Base-by-base conservation (phyloP, 768 basidiomycete species). In the Macrocybe gigantea region DNA sequence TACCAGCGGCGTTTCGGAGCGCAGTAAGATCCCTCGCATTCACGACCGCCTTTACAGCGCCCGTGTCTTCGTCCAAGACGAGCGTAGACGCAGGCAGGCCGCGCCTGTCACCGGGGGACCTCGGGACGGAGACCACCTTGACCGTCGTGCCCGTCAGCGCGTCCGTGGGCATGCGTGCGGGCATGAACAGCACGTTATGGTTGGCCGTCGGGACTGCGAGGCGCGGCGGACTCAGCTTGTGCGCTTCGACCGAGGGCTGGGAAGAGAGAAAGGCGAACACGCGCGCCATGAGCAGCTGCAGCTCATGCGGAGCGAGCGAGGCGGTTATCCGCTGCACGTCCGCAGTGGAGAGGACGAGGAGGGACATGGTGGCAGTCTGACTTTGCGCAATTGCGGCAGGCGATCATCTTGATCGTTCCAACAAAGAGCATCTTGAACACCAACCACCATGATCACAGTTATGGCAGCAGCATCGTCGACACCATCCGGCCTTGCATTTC, bases 71-170 rank as follows among this genome's bases (percentile, higher is more conserved):
- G 57, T 93, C 82, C 7, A 95, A 56, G 2, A 93, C 74, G 37
- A 92, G 60, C 0, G 88, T 94, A 0, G 82, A 83, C 0, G 75
- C 91, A 5, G 91, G 87, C 13, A 95, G 59, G 0, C 93, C 92
- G 2, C 68, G 61, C 13, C 53, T 57, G 39, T 74, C 74, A 1
- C 58, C 69, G 1, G 63, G 46, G 1, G 53, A 53, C 3, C 64
- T 68, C 0, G 92, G 92, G 1, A 92, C 73, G 30, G 81, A 85
- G 3, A 90, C 92, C n/a, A 90, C 75, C 64, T 96, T 94, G 50
- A 90, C 71, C 2, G 85, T 68, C 1, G 85, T 85, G 1, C 81
- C 82, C 6, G 60, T 55, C 9, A 62, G 51, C 3, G 41, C 31
- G 5, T 49, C 44, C 13, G 53, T 29, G 15, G 29, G 60, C 7